Evolutionary conservation across 495 filamentous ascomycete species (phyloP), one percentile per base, ranked within the genome.

Genomic region (Podospora pseudocomata): DNA sequence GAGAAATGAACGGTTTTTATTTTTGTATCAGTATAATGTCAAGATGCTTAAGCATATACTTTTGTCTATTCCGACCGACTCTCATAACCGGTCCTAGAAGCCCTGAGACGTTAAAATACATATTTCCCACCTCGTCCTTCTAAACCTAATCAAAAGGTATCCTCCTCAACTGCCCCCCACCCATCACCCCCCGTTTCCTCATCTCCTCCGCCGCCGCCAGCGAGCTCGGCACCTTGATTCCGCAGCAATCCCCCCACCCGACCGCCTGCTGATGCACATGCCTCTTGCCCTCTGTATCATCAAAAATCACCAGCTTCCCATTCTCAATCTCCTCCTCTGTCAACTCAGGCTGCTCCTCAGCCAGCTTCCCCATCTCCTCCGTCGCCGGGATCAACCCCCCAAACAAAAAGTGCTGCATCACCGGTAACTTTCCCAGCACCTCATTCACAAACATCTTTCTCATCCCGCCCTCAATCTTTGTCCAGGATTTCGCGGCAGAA

Each of bases 331-430:
- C 82, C 23, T 80, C 80, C 65, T 83, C 79, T 34, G 75, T 77
- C 39, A 74, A 72, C 16, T 67, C 60, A 15, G 78, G 66, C 9
- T 77, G 80, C 0, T 70, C 77, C 34, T 83, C 81, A 16, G 82
- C 82, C 69, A 86, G 86, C 53, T 80, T 83, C 56, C 88, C 90
- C 95, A 98, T 97, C 2, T 87, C 92, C 66, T 92, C 86, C 2
- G 79, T 86, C 2, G 94, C 92, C 2, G 92, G 90, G 3, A 99
- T 81, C 54, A 99, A 80, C 11, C 83, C 83, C 18, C 96, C 95
- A 77, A 99, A 99, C 30, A 96, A 75, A 75, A 99, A 98, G 77
- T 99, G 96, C 76, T 99, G 95, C 90, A 97, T 97, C 55, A 99
- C 95, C 6, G 96, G 96, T 65, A 98, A 76, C 80, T 99, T 99